Conservation (phyloP, 2,329 filamentous ascomycete species). For the Pseudophaeomoniella oleicola region DNA sequence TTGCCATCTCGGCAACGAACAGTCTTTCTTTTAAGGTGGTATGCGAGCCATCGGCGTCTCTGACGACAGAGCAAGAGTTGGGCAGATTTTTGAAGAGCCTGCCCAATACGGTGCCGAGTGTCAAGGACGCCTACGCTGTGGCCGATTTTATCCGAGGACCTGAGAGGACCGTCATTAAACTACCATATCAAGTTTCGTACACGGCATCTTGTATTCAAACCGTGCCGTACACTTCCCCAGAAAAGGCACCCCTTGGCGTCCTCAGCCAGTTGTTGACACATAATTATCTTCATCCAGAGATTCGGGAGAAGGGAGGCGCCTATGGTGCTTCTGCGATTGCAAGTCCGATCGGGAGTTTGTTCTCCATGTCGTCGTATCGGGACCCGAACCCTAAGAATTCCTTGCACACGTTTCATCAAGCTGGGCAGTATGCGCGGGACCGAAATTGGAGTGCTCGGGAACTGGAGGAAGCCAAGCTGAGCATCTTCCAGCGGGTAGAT, state of each 20-base stretch:
- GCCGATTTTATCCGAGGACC: conserved; percentile 24
- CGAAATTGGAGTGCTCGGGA: conserved; percentile 71
- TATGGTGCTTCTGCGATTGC: conserved; percentile 88
- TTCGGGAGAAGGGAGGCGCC: conserved; percentile 91
- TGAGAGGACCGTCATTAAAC: conserved; percentile 70
- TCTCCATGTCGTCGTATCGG: conserved; percentile 92
- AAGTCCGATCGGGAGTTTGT: conserved; percentile 64
- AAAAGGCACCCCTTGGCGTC: conserved; percentile 70
- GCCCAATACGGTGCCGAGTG: conserved; percentile 29
- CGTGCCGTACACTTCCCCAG: conserved; percentile 61
- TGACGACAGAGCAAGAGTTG: conserved; percentile 56
- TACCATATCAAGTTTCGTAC: conserved; percentile 97
- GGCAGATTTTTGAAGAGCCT: conserved; percentile 53
- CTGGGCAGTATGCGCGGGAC: conserved; percentile 70
- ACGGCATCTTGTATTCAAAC: conserved; percentile 71
- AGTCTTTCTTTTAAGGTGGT: conserved; percentile 70
- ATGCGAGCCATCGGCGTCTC: conserved; percentile 61
- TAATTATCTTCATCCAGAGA: conserved; percentile 92
- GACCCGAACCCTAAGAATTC: conserved; percentile 91
- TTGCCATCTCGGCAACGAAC: conserved; percentile 55
- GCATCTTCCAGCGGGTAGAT: conserved; percentile 83
- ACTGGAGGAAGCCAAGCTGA: conserved; percentile 89
- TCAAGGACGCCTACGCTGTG: conserved; percentile 15
- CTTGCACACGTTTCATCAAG: conserved; percentile 66
- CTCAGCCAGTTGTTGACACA: conserved; percentile 87